A percentile compares a stretch with the other conserved stretches of the same genome.
Conservation (phyloP, 1,284 basidiomycete genomes). For the Exsudoporus floridanus region DNA sequence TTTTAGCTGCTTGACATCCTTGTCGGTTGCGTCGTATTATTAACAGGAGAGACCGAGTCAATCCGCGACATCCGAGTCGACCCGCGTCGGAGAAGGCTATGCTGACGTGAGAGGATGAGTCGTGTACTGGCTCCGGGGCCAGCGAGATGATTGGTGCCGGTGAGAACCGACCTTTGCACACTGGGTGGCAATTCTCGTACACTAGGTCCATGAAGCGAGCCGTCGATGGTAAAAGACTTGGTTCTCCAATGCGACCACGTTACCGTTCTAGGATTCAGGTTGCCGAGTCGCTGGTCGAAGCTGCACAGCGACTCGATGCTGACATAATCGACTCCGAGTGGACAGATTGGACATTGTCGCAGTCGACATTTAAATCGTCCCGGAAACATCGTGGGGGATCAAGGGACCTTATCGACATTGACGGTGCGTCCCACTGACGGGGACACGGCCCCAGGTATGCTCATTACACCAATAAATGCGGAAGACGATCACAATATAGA, state of each 20-base stretch:
- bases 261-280: too few relatives aligned
- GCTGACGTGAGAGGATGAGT: constrained; percentile 17
- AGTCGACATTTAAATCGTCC: too few relatives aligned
- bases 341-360: too few relatives aligned
- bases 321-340: too few relatives aligned
- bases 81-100: background rate
- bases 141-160: background rate
- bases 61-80: constrained; percentile 10
- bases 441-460: background rate
- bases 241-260: too few relatives aligned
- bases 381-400: background rate
- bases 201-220: too few relatives aligned
- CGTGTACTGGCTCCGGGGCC: background rate
- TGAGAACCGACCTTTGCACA: background rate
- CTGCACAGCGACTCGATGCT: too few relatives aligned
- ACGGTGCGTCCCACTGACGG: background rate
- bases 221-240: too few relatives aligned
- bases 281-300: too few relatives aligned
- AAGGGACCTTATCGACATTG: background rate
- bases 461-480: constrained; percentile 1
- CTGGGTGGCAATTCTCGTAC: too few relatives aligned
- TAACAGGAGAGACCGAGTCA: constrained; percentile 11
- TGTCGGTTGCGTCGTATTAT: constrained; percentile 13
- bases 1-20: background rate
- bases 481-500: background rate